These are phyloP conservation scores for Cardamine resedifolia DNA, from an alignment of 345 rosid species.

Conservation along the genomic window DNA sequence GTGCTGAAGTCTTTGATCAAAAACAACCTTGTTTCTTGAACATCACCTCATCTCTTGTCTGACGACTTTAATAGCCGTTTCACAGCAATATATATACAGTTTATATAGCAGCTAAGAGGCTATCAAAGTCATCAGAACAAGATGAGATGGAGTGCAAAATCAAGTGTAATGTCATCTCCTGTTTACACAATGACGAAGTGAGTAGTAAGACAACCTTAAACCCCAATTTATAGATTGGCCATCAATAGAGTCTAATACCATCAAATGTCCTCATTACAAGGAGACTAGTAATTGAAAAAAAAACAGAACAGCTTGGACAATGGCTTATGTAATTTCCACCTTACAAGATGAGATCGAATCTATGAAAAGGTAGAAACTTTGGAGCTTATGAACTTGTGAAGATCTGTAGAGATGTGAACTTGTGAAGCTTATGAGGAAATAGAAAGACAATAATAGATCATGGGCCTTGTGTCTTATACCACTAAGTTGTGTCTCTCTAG, in stretches of 20 bases:
- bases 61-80: neutral
- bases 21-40: neutral
- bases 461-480: neutral
- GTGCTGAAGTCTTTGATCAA: neutral
- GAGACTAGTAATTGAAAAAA: neutral
- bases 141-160: neutral
- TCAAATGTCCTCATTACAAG: neutral
- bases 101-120: neutral
- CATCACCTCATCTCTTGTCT: neutral
- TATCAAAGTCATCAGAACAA: neutral
- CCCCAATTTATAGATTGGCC: neutral
- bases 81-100: neutral
- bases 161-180: neutral
- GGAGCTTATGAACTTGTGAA: neutral
- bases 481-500: neutral
- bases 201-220: neutral
- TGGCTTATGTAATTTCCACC: neutral
- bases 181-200: neutral
- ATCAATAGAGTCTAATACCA: neutral
- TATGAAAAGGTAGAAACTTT: neutral
- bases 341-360: neutral
- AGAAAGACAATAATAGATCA: neutral
- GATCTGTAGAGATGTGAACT: neutral
- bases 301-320: neutral
- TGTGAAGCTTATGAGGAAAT: neutral